Evolutionary conservation across 2,329 filamentous ascomycete genomes (phyloP), one percentile per base, ranked within the genome.

Genomic region (Stagonosporopsis tanaceti): DNA sequence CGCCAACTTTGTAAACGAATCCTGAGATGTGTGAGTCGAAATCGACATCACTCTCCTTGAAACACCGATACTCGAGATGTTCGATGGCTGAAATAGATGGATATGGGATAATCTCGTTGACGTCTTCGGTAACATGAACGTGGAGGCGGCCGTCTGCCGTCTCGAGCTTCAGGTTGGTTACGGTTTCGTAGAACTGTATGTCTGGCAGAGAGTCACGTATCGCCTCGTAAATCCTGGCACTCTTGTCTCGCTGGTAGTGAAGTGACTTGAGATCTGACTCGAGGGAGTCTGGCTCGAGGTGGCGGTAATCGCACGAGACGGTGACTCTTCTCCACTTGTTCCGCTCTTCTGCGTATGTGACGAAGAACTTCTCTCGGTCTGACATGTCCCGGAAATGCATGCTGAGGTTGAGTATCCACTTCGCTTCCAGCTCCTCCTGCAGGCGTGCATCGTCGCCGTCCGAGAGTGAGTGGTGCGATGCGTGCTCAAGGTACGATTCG

Each of bases 381-480:
- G 93, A 96, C 69, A 90, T 89, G 78, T 99, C 95, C 57, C 93
- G 87, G 76, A 97, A 99, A 76, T 97, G 93, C 95, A 99, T 97
- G 77, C 93, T 97, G 59, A 98, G 84, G 72, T 99, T 99, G 66
- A 99, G 82, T 59, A 99, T 98, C 95, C 95, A 99, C 70, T 86
- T 89, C 59, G 84, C 86, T 70, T 97, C 93, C 53, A 97, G 84
- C 76, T 98, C 94, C 61, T 91, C 87, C 63, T 90, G 87, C 63
- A 97, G 84, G 67, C 86, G 81, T 50, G 82, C 80, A 50, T 90
- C 86, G 68, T 90, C 79, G 12, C 77, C 65, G 28, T 70, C 72
- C 2, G 72, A 71, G 7, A 67, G 67, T 17, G 74, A 73, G 27
- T 64, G 71, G 20, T 72, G 72, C 17, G 71, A 69, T 17, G 71